Evolutionary conservation across 2,329 filamentous ascomycete genomes (phyloP), one percentile per base, ranked within the genome.

Genomic region (Paracoccidioides lutzii): DNA sequence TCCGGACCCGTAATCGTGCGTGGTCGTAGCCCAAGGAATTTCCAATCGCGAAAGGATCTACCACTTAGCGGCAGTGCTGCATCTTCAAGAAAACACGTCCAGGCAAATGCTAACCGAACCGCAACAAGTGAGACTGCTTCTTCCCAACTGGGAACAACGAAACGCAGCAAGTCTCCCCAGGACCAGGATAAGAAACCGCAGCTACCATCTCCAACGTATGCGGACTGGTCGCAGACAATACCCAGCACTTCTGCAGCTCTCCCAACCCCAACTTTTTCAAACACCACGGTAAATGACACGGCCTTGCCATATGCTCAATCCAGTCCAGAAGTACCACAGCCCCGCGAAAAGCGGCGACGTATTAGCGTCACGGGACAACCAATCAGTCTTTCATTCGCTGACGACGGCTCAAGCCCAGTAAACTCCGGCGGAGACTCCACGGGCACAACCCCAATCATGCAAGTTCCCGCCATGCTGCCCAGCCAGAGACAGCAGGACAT

Each of bases 1-100:
- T 96, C 91, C 0, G 87, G 89, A 0, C 88, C 91, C 2, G 91
- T 97, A 63, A 94, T 97, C 55, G 91, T 97, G 35, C 85, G 91
- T 59, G 91, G 91, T 40, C 82, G 91, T 64, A 96, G 90, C 70
- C 91, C 91, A 3, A 81, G 91, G 41, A 97, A 97, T 71, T 97
- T 97, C 70, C 90, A 95, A 70, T 87, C 90, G 8, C 81, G 91
- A 53, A 96, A 95, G 70, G 91, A 97, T 69, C 86, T 95, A 58
- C 90, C 91, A 2, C 78, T 97, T 49, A 80, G 89, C 54, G 88
- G 87, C 14, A 88, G 86, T 61, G 85, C 85, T 28, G 84, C 84
- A 32, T 87, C 87, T 33, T 79, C 85, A n/a, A 83, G 89, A 43
- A 90, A 93, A 67, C 83, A 83, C 40, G 73, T 84, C 49, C 69